phyloP scores from a whole-genome alignment of 2,329 filamentous ascomycete genomes.

The Microascus cirrosus region DNA sequence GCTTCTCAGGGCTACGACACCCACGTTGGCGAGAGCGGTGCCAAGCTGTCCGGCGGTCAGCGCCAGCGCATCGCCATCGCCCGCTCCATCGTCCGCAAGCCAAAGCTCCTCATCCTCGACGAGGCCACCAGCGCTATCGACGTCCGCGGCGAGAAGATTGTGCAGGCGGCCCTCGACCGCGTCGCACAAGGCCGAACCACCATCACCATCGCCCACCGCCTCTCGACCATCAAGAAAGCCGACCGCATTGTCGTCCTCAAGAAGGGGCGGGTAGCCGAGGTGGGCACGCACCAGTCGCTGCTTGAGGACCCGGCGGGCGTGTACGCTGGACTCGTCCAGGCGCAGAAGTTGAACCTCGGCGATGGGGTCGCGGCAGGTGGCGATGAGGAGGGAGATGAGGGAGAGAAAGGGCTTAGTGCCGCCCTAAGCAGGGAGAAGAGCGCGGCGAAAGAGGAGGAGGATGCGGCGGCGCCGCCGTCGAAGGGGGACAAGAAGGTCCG shows the following conservation, averaged over 20 bases:
- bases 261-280: slow-evolving; percentile 46
- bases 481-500: slow-evolving; percentile 21
- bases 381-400: slow-evolving; percentile 14
- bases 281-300: slow-evolving; percentile 65
- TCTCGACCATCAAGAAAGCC: slow-evolving; percentile 66
- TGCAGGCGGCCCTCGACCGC: slow-evolving; percentile 52
- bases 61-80: slow-evolving; percentile 75
- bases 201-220: slow-evolving; percentile 62
- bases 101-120: slow-evolving; percentile 62
- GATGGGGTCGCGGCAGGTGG: slow-evolving; percentile 20
- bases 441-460: slow-evolving; percentile 18
- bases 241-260: slow-evolving; percentile 66
- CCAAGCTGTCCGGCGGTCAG: slow-evolving; percentile 74
- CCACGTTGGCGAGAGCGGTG: slow-evolving; percentile 64
- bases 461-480: slow-evolving; percentile 20
- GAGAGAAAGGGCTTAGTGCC: slow-evolving; percentile 12
- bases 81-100: slow-evolving; percentile 60
- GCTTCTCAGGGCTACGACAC: slow-evolving; percentile 53
- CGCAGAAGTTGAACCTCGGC: slow-evolving; percentile 47
- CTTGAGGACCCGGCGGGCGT: slow-evolving; percentile 47
- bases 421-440: slow-evolving; percentile 33
- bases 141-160: slow-evolving; percentile 42
- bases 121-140: slow-evolving; percentile 63
- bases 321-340: slow-evolving; percentile 57
- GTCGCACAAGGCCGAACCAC: slow-evolving; percentile 55